These are phyloP conservation scores for Dryadomyces quercivorus DNA, from an alignment of 2,329 filamentous ascomycete genomes.

Conservation along the genomic window DNA sequence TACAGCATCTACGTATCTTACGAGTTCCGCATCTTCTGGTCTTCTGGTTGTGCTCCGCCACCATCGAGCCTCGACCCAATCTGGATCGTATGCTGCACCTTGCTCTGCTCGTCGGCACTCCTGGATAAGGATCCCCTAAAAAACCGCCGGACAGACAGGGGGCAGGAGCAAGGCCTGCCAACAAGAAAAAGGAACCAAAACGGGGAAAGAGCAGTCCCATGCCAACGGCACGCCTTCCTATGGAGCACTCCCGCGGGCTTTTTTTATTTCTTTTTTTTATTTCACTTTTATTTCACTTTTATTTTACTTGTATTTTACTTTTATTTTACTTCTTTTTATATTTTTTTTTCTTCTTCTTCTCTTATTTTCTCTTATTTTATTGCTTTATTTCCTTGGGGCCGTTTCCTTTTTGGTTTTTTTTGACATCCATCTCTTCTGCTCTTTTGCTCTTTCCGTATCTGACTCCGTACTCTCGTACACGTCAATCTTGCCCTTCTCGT, in stretches of 20 bases:
- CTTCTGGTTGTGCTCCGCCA: no score
- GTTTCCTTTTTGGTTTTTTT: slow-evolving; percentile 1
- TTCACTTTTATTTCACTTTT: background rate
- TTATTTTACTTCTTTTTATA: background rate
- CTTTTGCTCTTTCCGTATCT: background rate
- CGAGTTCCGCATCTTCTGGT: no score
- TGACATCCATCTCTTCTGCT: background rate
- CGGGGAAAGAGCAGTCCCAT: background rate
- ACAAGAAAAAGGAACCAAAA: background rate
- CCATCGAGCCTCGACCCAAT: no score
- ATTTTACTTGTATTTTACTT: background rate
- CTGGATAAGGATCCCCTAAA: background rate
- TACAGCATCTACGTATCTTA: no score
- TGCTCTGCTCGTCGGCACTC: background rate
- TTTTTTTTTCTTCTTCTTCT: slow-evolving; percentile 1
- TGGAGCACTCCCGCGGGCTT: background rate
- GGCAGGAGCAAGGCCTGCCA: background rate
- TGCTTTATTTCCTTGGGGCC: background rate
- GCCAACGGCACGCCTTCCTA: background rate
- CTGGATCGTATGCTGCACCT: no score
- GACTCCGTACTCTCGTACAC: background rate
- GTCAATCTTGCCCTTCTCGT: background rate
- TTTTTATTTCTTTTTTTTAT: background rate
- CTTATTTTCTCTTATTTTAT: background rate
- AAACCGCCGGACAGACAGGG: background rate